Evolutionary conservation across 73 alveolate species (phyloP), one percentile per base, ranked within the genome.

Genomic region (Symbiodinium natans): DNA sequence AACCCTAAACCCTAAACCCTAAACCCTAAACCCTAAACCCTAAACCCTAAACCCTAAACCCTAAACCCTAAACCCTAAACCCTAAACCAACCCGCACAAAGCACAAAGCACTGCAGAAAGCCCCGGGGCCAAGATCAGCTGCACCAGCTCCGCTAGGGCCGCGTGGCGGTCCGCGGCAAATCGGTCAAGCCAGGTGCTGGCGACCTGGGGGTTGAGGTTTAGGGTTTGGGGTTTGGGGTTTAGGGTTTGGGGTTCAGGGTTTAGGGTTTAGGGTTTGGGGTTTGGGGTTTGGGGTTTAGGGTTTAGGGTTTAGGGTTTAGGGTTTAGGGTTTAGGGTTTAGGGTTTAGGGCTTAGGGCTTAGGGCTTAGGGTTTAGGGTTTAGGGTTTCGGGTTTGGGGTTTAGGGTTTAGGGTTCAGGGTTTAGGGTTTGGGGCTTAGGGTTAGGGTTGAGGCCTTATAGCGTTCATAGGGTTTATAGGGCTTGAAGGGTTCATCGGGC

Each of bases 71-170:
- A 48, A 48, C 17, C 56, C 25, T 52, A 21, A 82, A 29, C 89
- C 39, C 63, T 82, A 5, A 82, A n/a, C 56, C 33, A 56, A 13
- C 46, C 46, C 33, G 1, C 33, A 27, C 86, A 33, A 17, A 77
- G 15, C 86, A 33, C 19, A 13, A 54, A 15, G 29, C 54, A 82
- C 63, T 7, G 25, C 38, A 23, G 41, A 25, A 27, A 48, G 13
- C 39, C 59, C 93, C 82, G 43, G 17, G n/a, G 56, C 93, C 93
- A 86, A 31, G 63, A 86, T 29, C 59, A 86, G 59, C 41, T 48
- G 83, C 59, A 86, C 36, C 83, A 86, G 94, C 83, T 86, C 94
- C 7, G 94, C 94, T 54, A 48, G 46, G 25, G 94, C 94, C 2
- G 80, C 41, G 83, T 86, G 68, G 83, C 71, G 68, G 83, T 86